Conservation (phyloP, 192 early-diverging fungal genomes). For the Dissophora ornata region DNA sequence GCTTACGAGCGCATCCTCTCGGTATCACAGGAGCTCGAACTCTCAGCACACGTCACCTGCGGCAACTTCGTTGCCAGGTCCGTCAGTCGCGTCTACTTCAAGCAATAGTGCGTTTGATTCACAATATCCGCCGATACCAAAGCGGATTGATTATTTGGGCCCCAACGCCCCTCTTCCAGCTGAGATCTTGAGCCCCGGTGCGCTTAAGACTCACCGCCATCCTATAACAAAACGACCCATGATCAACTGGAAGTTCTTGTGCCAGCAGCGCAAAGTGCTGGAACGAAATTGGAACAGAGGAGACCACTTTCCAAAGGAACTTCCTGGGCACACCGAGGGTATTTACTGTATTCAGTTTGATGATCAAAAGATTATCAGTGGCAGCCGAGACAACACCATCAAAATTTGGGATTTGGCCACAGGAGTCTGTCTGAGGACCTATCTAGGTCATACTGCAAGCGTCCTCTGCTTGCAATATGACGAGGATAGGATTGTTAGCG, state of each 20-base stretch:
- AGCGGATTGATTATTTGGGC: constrained; percentile 19
- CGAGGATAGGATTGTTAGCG: constrained; percentile 70
- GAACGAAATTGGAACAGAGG: constrained; percentile 81
- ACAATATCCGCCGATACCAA: neutral
- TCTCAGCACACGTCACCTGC: neutral
- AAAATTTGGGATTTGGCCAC: constrained; percentile 84
- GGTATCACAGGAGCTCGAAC: constrained; percentile 20
- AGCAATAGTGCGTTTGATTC: neutral
- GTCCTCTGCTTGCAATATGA: constrained; percentile 92
- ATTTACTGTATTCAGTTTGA: constrained; percentile 90
- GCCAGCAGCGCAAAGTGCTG: constrained; percentile 69
- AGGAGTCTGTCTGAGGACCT: constrained; percentile 65
- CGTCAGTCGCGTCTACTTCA: neutral
- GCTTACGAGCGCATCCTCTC: constrained; percentile 28
- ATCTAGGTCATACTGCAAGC: constrained; percentile 77
- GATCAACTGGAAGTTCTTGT: constrained; percentile 83
- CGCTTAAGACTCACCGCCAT: constrained; percentile 53
- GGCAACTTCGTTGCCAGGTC: neutral
- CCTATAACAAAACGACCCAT: constrained; percentile 35
- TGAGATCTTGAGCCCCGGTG: constrained; percentile 21
- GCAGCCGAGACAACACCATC: constrained; percentile 75
- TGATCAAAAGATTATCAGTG: constrained; percentile 73
- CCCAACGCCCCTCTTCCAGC: constrained; percentile 30
- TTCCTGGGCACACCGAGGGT: constrained; percentile 85
- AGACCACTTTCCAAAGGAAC: constrained; percentile 65